These are phyloP conservation scores for Mangifera indica DNA, from an alignment of 345 rosid genomes.

Conservation along the genomic window DNA sequence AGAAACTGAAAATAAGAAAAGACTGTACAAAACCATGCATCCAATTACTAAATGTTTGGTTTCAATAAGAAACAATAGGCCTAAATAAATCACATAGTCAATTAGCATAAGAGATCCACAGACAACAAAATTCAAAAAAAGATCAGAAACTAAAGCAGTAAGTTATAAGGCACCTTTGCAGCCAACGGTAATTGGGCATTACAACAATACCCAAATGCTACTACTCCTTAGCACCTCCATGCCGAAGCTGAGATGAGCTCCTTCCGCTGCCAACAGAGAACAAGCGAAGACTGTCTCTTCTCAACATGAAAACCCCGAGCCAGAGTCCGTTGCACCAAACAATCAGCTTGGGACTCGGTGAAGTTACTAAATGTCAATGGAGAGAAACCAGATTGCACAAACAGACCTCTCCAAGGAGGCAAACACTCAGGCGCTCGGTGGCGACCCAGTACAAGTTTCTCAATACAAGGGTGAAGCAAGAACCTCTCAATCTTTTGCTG, in stretches of 20 bases:
- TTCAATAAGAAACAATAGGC: slow-evolving; percentile 39
- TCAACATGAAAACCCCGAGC: slow-evolving; percentile 81
- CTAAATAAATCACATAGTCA: slow-evolving; percentile 42
- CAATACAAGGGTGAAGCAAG: slow-evolving; percentile 66
- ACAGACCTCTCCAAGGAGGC: slow-evolving; percentile 72
- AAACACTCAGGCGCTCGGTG: slow-evolving; percentile 52
- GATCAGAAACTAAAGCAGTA: slow-evolving; percentile 39
- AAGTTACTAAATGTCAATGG: slow-evolving; percentile 68
- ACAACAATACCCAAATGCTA: background rate
- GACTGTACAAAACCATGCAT: slow-evolving; percentile 34
- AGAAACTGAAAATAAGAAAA: slow-evolving; percentile 21
- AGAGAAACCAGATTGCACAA: slow-evolving; percentile 66
- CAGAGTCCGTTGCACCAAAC: slow-evolving; percentile 61
- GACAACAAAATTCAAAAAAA: slow-evolving; percentile 24
- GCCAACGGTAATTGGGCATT: background rate
- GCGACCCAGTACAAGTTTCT: slow-evolving; percentile 62
- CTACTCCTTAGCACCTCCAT: slow-evolving; percentile 69
- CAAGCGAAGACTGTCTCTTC: slow-evolving; percentile 70
- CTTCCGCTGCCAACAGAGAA: slow-evolving; percentile 81
- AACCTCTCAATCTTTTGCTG: slow-evolving; percentile 84
- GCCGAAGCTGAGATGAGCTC: slow-evolving; percentile 83
- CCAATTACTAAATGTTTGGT: slow-evolving; percentile 37
- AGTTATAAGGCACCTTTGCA: slow-evolving; percentile 34
- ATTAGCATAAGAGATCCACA: slow-evolving; percentile 43
- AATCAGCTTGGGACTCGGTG: slow-evolving; percentile 85